phyloP scores from a whole-genome alignment of 1,139 yeast species.

The Yamadazyma friedrichii region DNA sequence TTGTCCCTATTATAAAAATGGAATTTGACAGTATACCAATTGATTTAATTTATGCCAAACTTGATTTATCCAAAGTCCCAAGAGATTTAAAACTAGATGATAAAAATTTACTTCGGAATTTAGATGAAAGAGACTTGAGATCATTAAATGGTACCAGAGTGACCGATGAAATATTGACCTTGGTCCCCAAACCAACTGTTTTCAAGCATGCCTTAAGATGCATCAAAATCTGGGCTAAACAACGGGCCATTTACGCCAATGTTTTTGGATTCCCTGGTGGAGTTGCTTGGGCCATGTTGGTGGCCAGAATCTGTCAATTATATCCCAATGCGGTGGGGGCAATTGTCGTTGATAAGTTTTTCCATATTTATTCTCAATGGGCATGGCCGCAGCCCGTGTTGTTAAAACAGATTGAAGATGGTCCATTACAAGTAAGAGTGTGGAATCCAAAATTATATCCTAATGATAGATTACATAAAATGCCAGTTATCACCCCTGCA shows the following conservation, averaged over 20 bases:
- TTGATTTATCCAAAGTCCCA: conserved; percentile 84
- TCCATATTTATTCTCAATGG: conserved; percentile 85
- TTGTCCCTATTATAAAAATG: conserved; percentile 89
- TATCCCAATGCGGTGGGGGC: conserved; percentile 97
- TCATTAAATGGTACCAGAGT: conserved; percentile 95
- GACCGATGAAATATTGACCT: conserved; percentile 83
- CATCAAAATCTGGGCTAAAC: conserved; percentile 94
- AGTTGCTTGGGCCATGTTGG: conserved; percentile 99
- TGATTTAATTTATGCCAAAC: conserved; percentile 80
- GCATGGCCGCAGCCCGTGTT: conserved; percentile 98
- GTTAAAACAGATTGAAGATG: conserved; percentile 90
- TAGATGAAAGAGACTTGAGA: conserved; percentile 88
- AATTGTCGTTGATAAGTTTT: conserved; percentile 82
- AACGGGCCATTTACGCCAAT: conserved; percentile 90
- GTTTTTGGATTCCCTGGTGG: conserved; percentile 99
- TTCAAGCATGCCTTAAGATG: conserved; percentile 92
- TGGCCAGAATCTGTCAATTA: conserved; percentile 92
- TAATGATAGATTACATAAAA: conserved; percentile 82
- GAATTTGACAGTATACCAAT: conserved; percentile 87
- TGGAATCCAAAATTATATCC: conserved; percentile 95
- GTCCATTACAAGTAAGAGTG: conserved; percentile 91
- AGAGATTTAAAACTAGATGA: conserved; percentile 70
- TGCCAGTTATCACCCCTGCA: conserved; percentile 99
- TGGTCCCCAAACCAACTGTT: conserved; percentile 91
- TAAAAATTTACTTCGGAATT: conserved; percentile 76